phyloP scores from a whole-genome alignment of 345 rosid species.

The Camelina hispida region DNA sequence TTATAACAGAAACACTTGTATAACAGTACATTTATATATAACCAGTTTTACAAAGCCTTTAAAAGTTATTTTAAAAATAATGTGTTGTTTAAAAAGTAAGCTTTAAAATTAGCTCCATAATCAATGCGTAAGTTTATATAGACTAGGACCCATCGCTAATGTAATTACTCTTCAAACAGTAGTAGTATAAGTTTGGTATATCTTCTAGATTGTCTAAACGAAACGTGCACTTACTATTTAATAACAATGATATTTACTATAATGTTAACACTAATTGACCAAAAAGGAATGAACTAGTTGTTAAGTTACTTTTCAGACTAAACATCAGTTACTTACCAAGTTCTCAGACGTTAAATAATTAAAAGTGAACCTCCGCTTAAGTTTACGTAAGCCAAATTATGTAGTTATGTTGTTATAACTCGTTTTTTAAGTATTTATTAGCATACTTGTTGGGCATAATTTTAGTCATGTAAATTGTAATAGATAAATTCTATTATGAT shows the following conservation, averaged over 20 bases:
- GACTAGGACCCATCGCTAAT: conserved; percentile 27
- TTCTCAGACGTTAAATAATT: not conserved
- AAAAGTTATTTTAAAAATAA: too few relatives aligned
- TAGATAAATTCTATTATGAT: too few relatives aligned
- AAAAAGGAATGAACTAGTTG: not conserved
- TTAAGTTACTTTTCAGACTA: not conserved
- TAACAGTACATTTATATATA: too few relatives aligned
- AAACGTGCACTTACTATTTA: not conserved
- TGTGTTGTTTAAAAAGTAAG: conserved; percentile 13
- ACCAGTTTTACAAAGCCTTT: too few relatives aligned
- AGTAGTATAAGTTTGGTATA: conserved; percentile 28
- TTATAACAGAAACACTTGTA: not conserved
- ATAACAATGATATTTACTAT: not conserved
- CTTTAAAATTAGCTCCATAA: not conserved
- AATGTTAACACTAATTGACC: conserved; percentile 8
- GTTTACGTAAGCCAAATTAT: not conserved
- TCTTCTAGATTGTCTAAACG: conserved; percentile 11
- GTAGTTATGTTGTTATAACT: not conserved
- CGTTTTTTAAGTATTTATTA: not conserved
- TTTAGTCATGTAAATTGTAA: too few relatives aligned
- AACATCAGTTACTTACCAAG: not conserved
- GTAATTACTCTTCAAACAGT: conserved; percentile 39
- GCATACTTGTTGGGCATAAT: too few relatives aligned
- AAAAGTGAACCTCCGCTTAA: too few relatives aligned
- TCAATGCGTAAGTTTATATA: conserved; percentile 11